Evolutionary conservation across 352 stramenopile species (phyloP).

Genomic region (Globisporangium okanoganense): DNA sequence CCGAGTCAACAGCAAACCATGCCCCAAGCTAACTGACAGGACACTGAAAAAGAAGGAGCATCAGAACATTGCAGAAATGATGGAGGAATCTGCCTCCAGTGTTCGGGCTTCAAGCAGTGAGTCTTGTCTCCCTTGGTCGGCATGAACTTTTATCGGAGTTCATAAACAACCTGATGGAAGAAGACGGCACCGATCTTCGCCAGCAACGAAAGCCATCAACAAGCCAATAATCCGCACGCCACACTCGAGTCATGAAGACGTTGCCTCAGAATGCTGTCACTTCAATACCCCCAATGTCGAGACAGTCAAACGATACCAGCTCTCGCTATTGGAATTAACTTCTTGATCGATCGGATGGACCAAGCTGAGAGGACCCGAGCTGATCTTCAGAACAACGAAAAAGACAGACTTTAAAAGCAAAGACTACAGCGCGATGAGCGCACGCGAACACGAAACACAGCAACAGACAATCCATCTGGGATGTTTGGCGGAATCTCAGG

Average conservation of each 20-base stretch:
- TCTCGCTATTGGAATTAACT: slow-evolving; percentile 13
- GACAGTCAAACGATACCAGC: slow-evolving; percentile 3
- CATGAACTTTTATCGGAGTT: not conserved
- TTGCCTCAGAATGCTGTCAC: slow-evolving; percentile 1
- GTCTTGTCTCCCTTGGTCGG: not conserved
- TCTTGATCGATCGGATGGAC: slow-evolving; percentile 25
- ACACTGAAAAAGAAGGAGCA: not conserved
- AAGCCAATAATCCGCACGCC: not conserved
- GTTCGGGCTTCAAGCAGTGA: slow-evolving; percentile 8
- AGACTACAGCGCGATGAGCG: slow-evolving; percentile 35
- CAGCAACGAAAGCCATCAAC: slow-evolving; percentile 7
- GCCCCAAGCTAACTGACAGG: not conserved
- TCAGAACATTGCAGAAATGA: not conserved
- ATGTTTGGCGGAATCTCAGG: not conserved
- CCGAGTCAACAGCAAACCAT: not conserved
- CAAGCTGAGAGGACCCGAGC: slow-evolving; percentile 37
- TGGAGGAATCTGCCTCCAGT: slow-evolving; percentile 6
- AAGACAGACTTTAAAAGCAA: slow-evolving; percentile 43
- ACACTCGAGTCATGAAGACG: not conserved
- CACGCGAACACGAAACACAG: slow-evolving; percentile 22
- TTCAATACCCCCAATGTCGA: not conserved
- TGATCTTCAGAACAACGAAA: slow-evolving; percentile 37
- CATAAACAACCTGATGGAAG: not conserved
- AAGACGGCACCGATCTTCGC: not conserved
- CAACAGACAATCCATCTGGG: slow-evolving; percentile 9